Conservation (phyloP, 495 filamentous ascomycete genomes). For the Penicillium roqueforti region DNA sequence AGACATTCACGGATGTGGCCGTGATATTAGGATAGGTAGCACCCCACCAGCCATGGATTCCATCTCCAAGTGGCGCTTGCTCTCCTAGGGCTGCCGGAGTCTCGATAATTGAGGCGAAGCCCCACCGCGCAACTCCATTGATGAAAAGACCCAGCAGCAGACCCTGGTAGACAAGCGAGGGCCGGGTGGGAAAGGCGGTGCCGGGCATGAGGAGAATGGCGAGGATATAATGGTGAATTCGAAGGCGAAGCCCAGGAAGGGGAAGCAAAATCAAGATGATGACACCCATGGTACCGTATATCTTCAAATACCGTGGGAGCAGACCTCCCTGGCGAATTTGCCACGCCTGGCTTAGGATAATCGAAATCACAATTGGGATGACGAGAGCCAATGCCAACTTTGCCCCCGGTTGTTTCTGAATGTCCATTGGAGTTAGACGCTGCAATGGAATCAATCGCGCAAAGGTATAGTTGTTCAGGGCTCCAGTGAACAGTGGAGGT, state of each 20-base stretch:
- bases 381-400: conserved; percentile 65
- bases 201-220: conserved; percentile 79
- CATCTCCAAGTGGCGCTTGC: conserved; percentile 30
- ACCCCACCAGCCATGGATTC: conserved; percentile 52
- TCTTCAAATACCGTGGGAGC: conserved; percentile 62
- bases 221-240: conserved; percentile 94
- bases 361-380: conserved; percentile 53
- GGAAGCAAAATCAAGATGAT: conserved; percentile 61
- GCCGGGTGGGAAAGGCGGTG: conserved; percentile 76
- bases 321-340: conserved; percentile 69
- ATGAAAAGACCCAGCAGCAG: conserved; percentile 86
- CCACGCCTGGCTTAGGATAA: conserved; percentile 66
- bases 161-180: conserved; percentile 76
- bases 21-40: conserved; percentile 63
- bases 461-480: conserved; percentile 79
- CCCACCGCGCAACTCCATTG: conserved; percentile 91
- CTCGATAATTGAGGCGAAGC: conserved; percentile 86
- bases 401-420: conserved; percentile 73
- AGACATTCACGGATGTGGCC: conserved; percentile 46
- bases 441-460: conserved; percentile 73
- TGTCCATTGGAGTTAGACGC: conserved; percentile 70
- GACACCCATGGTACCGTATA: conserved; percentile 62
- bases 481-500: conserved; percentile 71
- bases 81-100: conserved; percentile 64
- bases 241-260: conserved; percentile 75